Conservation (phyloP, 2,329 filamentous ascomycete species). For the Colletotrichum tofieldiae region DNA sequence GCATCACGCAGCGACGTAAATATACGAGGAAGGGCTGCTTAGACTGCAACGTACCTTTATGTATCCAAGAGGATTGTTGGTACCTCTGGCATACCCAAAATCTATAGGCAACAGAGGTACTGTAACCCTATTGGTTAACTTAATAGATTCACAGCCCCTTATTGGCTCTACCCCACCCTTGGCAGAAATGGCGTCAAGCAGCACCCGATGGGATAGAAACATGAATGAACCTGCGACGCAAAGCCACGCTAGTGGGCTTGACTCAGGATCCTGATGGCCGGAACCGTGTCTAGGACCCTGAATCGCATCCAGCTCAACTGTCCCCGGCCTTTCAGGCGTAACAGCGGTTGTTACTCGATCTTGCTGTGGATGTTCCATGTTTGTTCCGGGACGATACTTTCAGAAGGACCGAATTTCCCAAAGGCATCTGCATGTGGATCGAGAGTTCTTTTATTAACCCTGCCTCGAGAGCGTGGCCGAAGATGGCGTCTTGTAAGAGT, state of each 20-base stretch:
- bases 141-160: too few relatives aligned
- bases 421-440: accelerated
- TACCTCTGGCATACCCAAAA: too few relatives aligned
- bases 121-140: too few relatives aligned
- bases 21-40: too few relatives aligned
- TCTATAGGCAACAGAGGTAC: too few relatives aligned
- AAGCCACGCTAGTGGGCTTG: conserved; percentile 38
- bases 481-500: conserved; percentile 9
- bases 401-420: too few relatives aligned
- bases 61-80: too few relatives aligned
- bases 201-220: too few relatives aligned
- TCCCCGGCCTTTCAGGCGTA: not conserved
- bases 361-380: conserved; percentile 15
- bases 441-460: not conserved
- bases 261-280: conserved; percentile 26
- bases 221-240: conserved; percentile 39
- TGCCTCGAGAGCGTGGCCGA: not conserved
- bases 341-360: not conserved
- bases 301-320: not conserved
- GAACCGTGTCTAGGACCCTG: not conserved
- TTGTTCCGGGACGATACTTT: not conserved
- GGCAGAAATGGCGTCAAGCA: too few relatives aligned
- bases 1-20: too few relatives aligned
- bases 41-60: too few relatives aligned
- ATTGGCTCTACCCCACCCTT: too few relatives aligned